Evolutionary conservation across 2,329 filamentous ascomycete genomes (phyloP), one percentile per base, ranked within the genome.

Genomic region (Colletotrichum noveboracense): DNA sequence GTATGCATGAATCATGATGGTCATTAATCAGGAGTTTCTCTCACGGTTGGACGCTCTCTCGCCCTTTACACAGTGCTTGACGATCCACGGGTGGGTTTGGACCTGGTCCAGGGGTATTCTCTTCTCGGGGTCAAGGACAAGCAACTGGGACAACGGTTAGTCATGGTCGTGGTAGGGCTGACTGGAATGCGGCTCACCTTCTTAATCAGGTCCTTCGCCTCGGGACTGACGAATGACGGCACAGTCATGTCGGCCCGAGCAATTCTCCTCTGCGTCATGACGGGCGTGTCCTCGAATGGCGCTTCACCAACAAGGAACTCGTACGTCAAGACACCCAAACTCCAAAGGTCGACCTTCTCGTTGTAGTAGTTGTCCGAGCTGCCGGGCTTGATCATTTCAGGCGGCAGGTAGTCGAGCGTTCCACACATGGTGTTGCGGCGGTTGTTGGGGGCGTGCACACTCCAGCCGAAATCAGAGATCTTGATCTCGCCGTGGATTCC

Each of bases 401-500:
- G 97, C 5, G 97, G 97, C 18, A 99, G 91, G 85, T 99, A 99
- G 86, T 99, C 97, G 56, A 98, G 91, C 21, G 97, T 99, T 78
- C 97, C 97, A 84, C 97, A 99, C 92, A 98, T 96, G 71, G 97
- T 99, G 82, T 96, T 94, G 77, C 97, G 91, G 79, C 97, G 90
- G 87, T 96, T 97, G 85, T 98, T 98, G 32, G 97, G 97, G 7
- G 97, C 97, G 85, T 99, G 97, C 6, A 98, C 97, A 83, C 95
- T 97, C 97, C 97, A 99, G 66, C 97, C 96, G 82, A 98, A 99
- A 85, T 99, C 97, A 6, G 95, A 97, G 82, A 99, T 96, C 86
- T 99, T 99, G 87, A 99, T 96, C 88, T 99, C 97, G 79, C 96
- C 97, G 83, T 98, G 96, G 76, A 98, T 96, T 16, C 96, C 96